Base-by-base conservation (phyloP, 805 yeast genomes). In the Candida maris region DNA sequence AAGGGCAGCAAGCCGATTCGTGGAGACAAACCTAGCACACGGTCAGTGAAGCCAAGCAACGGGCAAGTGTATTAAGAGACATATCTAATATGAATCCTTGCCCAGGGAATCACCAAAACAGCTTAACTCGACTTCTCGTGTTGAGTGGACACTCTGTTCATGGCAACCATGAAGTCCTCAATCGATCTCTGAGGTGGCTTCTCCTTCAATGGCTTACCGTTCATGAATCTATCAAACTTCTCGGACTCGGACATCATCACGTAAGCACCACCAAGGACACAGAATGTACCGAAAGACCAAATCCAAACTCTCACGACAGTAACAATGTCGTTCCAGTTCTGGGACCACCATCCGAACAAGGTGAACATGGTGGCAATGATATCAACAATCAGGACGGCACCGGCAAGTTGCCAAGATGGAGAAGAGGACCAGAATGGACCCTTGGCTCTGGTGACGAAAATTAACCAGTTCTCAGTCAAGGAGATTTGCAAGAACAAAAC, bases 371-470 rank as follows among this genome's bases (percentile, higher is more conserved):
- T 88, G 52, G 96, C 95, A 57, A 88, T 70, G 74, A 87, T 69
- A 70, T 87, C 96, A 63, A 87, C 96, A 62, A 70, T 69, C 63
- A 85, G 75, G 57, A 87, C 96, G 58, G 96, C 96, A 73, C 95
- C 95, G 57, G 93, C 55, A 71, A 87, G 79, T 76, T 87, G 95
- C 96, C 96, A 88, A 33, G 96, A 88, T 73, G 96, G 96, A 42
- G 75, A 59, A 31, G 96, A 86, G 43, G 96, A 84, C 96, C 96
- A 88, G 93, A 88, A 88, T 62, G 96, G 96, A 75, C 96, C 96
- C 67, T 79, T 84, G 63, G 96, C 95, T 77, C 96, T 82, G 60
- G 96, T 87, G 64, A 88, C 75, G 85, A 87, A 87, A 75, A 87
- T 87, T 70, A 87, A 81, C 96, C 96, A 87, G 76, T 88, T 87